Base-by-base conservation (phyloP, 805 yeast species). In the Saccharomycopsis olivae region DNA sequence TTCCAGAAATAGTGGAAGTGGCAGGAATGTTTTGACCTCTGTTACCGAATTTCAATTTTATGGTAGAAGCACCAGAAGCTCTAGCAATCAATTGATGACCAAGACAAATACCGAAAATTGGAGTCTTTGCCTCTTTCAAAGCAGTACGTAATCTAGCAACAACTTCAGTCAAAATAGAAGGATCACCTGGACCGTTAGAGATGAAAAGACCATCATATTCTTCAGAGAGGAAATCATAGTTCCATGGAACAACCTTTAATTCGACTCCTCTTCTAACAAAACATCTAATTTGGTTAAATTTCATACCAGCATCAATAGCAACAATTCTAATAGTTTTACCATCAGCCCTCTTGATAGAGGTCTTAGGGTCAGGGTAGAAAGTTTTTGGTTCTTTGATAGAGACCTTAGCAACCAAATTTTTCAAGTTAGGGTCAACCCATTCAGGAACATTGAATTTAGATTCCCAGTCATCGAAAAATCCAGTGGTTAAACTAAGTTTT, bases 111-210 rank as follows among this genome's bases (percentile, higher is more conserved):
- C 98, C 98, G 55, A 92, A 92, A 41, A 92, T 71, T 40, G 98
- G 98, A 33, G 92, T 78, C 60, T 75, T 78, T 38, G 75, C 81
- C 28, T 72, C 69, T 33, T 68, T 67, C 43, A 89, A 58, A 27
- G 73, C 82, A 32, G 59, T 60, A 29, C 68, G 51, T 54, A 92
- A 65, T 51, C 71, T 76, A 30, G 63, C 68, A 27, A 81, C 81
- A 45, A 86, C 73, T 16, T 68, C 72, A 33, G 75, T 60, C 75
- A 92, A 71, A 43, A 83, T 85, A 33, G 92, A 73, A 43, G 99
- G 99, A 65, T 92, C 97, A 74, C 99, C 99, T 21, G 99, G 99
- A 68, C 99, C 99, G 63, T 92, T 92, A 41, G 96, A 88, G 50
- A 89, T 68, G 63, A 92, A 92, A 53, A 92, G 70, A 68, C 98